Conservation (phyloP, 495 filamentous ascomycete genomes). For the Neurospora sp. region DNA sequence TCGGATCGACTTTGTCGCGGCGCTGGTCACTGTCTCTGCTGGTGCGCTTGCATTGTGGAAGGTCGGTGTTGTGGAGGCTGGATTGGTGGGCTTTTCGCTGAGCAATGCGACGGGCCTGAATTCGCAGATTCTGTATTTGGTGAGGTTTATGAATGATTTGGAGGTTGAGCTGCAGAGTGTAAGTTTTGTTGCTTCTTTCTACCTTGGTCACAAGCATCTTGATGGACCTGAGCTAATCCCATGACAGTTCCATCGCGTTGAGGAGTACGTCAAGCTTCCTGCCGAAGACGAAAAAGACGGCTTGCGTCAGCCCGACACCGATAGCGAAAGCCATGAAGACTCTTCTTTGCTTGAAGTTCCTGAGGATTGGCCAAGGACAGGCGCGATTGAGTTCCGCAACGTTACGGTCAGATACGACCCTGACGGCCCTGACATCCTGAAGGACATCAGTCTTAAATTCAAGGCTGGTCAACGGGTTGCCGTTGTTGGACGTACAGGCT, state of each 20-base stretch:
- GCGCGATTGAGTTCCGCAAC: conserved; percentile 38
- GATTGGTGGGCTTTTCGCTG: conserved; percentile 40
- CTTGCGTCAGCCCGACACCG: conserved; percentile 1
- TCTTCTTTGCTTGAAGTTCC: conserved; percentile 15
- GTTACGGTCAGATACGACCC: conserved; percentile 40
- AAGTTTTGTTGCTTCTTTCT: conserved; percentile 2
- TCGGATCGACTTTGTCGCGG: conserved; percentile 38
- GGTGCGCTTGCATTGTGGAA: conserved; percentile 36
- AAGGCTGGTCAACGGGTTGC: conserved; percentile 44
- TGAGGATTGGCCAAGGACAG: conserved; percentile 36
- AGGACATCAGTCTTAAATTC: conserved; percentile 40
- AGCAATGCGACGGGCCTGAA: conserved; percentile 41
- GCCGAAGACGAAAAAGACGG: conserved; percentile 31
- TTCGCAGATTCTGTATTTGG: conserved; percentile 32
- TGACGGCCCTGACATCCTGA: conserved; percentile 40
- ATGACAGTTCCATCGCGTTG: conserved; percentile 34
- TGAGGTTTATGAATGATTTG: conserved; percentile 38
- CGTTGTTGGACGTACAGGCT: conserved; percentile 48
- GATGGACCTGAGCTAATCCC: not conserved
- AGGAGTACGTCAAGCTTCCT: conserved; percentile 35
- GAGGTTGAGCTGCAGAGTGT: conserved; percentile 41
- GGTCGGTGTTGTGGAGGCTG: conserved; percentile 30
- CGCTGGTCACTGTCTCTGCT: conserved; percentile 34
- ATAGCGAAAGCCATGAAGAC: conserved; percentile 15
- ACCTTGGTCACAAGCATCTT: not conserved